Base-by-base conservation (phyloP, 1,139 yeast species). In the Saccharomyces hybrid region DNA sequence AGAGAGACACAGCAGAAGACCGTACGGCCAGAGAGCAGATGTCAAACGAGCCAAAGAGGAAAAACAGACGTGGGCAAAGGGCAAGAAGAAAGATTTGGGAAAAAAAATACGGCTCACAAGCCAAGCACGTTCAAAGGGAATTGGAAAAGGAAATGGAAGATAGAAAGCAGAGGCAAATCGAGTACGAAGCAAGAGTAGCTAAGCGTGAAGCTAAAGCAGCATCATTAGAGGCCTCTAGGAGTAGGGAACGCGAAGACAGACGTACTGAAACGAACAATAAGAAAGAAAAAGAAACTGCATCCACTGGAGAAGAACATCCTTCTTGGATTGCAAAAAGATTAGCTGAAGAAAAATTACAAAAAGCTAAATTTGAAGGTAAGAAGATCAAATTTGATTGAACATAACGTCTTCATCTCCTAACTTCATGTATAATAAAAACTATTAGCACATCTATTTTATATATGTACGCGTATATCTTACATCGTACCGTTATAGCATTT, bases 81-180 rank as follows among this genome's bases (percentile, higher is more conserved):
- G 99, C 97, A 1, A 83, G 99, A 73, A 95, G 93, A 70, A 86
- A 87, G 74, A 89, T 93, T 54, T 91, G 98, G 97, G 99, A 90
- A 66, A 75, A 80, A 71, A 93, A 93, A 70, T 93, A 78, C 67
- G 99, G 99, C 42, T 71, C 73, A 38, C 76, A 76, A 42, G 99
- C 99, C n/a, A 85, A 83, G 56, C 99, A 95, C 69, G 77, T 90
- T 41, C 77, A 81, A 64, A 79, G 82, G 61, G 86, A 88, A 62
- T 73, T 75, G 13, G 82, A 78, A 52, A 77, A 82, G 48, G 70
- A 74, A 44, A 73, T 73, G 48, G 77, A 78, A 53, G 87, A 82
- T 55, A 75, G 86, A 57, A 83, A 83, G 62, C 75, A 76, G 56
- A 78, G 80, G 63, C 86, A 81, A 68, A 62, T 62, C 25, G 93